Percentiles rank a stretch among this genome's conserved stretches.
Conservation (phyloP, 2,329 filamentous ascomycete species). For the Colletotrichum spaethianum region DNA sequence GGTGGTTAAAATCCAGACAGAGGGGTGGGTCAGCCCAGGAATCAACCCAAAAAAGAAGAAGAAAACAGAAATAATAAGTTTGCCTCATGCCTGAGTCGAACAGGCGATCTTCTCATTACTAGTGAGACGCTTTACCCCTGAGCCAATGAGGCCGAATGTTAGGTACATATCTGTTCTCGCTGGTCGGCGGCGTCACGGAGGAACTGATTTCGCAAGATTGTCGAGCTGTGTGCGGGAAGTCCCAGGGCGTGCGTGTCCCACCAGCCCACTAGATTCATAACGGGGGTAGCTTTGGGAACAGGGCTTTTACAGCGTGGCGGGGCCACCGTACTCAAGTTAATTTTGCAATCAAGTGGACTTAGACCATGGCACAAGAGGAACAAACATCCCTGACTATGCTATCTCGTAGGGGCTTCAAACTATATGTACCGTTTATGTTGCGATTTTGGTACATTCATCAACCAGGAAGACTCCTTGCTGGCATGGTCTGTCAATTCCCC, state of each 20-base stretch:
- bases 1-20: too few relatives aligned
- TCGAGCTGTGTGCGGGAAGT: not conserved
- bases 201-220: not conserved
- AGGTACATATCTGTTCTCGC: not conserved
- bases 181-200: not conserved
- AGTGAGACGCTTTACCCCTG: constrained; percentile 31
- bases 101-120: constrained; percentile 32
- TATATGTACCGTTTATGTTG: too few relatives aligned
- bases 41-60: too few relatives aligned
- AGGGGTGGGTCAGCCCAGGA: not conserved
- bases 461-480: too few relatives aligned
- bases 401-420: too few relatives aligned
- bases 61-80: not conserved
- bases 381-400: too few relatives aligned
- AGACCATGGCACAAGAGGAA: too few relatives aligned
- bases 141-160: constrained; percentile 9
- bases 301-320: not conserved
- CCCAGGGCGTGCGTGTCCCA: not conserved
- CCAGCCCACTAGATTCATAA: not conserved
- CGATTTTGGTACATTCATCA: too few relatives aligned
- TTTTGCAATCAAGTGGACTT: too few relatives aligned
- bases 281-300: not conserved
- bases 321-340: not conserved
- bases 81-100: constrained; percentile 29
- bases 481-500: too few relatives aligned